Conservation (phyloP, 139 green algal species). For the Chlorella sp. region DNA sequence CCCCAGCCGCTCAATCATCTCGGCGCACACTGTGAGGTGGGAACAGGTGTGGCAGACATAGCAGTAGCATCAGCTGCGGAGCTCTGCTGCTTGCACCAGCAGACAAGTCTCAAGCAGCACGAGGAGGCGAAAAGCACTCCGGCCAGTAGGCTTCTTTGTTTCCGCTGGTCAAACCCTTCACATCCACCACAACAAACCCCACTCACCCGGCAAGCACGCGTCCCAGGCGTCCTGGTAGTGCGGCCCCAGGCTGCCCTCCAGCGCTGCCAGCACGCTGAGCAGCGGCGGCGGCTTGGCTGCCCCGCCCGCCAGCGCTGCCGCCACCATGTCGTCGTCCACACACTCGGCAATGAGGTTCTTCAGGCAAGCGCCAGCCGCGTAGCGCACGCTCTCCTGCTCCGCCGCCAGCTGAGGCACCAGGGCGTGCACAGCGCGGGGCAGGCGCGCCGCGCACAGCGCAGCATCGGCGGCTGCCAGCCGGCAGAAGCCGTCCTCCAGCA, state of each 20-base stretch:
- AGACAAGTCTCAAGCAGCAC: not conserved
- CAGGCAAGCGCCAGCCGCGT: conserved; percentile 62
- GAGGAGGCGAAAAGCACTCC: too few species aligned
- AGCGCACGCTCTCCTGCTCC: conserved; percentile 83
- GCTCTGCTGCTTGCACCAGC: too few species aligned
- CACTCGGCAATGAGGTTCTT: conserved; percentile 58
- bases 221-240: conserved; percentile 81
- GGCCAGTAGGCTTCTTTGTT: too few species aligned
- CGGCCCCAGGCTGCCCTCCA: conserved; percentile 72
- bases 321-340: conserved; percentile 50
- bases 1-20: conserved; percentile 64
- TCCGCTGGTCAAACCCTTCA: too few species aligned
- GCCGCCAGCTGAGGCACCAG: conserved; percentile 75
- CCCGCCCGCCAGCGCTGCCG: conserved; percentile 29
- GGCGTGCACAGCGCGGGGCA: conserved; percentile 71
- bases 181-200: not conserved
- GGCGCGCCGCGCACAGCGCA: conserved; percentile 28
- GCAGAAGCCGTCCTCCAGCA: conserved; percentile 61
- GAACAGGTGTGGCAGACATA: too few species aligned
- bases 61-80: too few species aligned
- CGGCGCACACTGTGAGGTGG: conserved; percentile 52
- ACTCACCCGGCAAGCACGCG: conserved; percentile 69
- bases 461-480: conserved; percentile 63
- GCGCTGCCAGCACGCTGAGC: conserved; percentile 63
- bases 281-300: conserved; percentile 47